Percentiles rank a stretch among this genome's conserved stretches.
Evolutionary conservation across 148 eudicot species (phyloP).

Genomic region (Gaultheria prostrata): DNA sequence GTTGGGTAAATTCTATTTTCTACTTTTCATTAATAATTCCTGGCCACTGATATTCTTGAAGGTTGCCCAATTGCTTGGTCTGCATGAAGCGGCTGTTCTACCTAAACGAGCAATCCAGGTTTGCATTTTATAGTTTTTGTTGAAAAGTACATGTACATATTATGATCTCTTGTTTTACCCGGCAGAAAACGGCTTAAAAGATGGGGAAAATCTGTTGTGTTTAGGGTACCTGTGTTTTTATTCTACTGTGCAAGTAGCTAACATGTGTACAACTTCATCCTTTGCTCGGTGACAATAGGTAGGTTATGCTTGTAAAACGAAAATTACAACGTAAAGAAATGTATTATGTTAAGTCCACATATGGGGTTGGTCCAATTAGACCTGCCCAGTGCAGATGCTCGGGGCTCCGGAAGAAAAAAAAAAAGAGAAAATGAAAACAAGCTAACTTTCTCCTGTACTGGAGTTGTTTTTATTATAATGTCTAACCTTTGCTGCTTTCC

Average conservation of each 20-base stretch:
- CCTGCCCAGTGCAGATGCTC: neutral
- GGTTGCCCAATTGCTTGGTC: slow-evolving; percentile 87
- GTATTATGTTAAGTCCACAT: neutral
- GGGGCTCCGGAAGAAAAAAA: neutral
- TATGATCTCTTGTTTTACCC: neutral
- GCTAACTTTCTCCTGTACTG: neutral
- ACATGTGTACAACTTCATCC: neutral
- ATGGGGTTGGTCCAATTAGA: neutral
- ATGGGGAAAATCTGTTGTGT: neutral
- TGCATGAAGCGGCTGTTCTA: slow-evolving; percentile 65
- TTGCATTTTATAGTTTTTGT: neutral
- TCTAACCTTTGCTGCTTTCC: neutral
- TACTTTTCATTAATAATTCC: neutral
- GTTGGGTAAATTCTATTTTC: neutral
- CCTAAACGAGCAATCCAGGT: slow-evolving; percentile 99
- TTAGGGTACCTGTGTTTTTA: neutral
- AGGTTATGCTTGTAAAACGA: neutral
- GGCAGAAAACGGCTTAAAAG: neutral
- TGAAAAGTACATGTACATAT: neutral
- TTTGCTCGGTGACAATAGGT: neutral
- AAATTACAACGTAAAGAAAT: neutral
- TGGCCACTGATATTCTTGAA: slow-evolving; percentile 21
- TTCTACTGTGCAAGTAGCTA: neutral
- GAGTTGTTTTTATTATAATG: neutral
- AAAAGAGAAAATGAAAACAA: neutral